phyloP scores from a whole-genome alignment of 345 rosid genomes.

The Durio zibethinus region DNA sequence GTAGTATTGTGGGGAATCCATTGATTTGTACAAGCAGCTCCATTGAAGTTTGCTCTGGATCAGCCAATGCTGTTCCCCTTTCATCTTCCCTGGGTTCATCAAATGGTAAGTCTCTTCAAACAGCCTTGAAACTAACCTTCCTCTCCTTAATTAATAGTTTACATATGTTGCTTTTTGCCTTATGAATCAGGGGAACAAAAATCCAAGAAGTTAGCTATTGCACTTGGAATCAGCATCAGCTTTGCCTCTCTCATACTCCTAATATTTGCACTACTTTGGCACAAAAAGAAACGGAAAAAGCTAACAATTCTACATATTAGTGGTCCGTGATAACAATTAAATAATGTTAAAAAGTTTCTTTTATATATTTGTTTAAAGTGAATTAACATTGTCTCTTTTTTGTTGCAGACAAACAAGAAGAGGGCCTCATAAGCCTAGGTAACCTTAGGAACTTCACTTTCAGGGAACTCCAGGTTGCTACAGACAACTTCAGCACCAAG shows the following conservation, averaged over 20 bases:
- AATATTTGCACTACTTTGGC: constrained; percentile 51
- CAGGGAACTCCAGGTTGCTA: constrained; percentile 77
- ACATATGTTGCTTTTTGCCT: background rate
- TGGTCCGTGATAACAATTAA: constrained; percentile 39
- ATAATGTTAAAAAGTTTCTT: background rate
- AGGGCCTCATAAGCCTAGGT: constrained; percentile 63
- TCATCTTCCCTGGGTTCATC: constrained; percentile 53
- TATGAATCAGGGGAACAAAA: constrained; percentile 40
- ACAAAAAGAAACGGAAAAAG: constrained; percentile 42
- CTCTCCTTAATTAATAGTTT: background rate
- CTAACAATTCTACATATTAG: constrained; percentile 39
- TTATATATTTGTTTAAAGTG: background rate
- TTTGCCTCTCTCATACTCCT: constrained; percentile 47
- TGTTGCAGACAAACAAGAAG: constrained; percentile 66
- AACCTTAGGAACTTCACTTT: constrained; percentile 76
- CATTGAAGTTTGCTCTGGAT: constrained; percentile 57
- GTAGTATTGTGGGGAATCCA: constrained; percentile 80
- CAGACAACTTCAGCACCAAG: constrained; percentile 76
- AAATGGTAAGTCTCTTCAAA: constrained; percentile 35
- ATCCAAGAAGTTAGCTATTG: constrained; percentile 62
- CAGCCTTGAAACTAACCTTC: background rate
- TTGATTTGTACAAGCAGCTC: constrained; percentile 64
- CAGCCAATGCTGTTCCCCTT: constrained; percentile 48
- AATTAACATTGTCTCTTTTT: background rate
- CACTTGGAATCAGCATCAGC: constrained; percentile 66